These are phyloP conservation scores for Trametes gibbosa DNA, from an alignment of 768 basidiomycete genomes.

Conservation along the genomic window DNA sequence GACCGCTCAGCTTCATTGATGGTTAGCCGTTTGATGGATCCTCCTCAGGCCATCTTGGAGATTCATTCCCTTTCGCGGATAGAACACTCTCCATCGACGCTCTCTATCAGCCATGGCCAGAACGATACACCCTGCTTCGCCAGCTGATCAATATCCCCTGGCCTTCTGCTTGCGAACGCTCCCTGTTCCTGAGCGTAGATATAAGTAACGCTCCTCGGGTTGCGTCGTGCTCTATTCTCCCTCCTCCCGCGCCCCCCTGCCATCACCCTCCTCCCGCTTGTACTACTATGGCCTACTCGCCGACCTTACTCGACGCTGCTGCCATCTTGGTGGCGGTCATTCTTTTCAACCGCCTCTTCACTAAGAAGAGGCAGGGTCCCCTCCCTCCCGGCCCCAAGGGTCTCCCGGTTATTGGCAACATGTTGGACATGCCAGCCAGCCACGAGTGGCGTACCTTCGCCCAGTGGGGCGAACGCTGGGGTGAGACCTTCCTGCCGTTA, in stretches of 20 bases:
- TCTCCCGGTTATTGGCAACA: conserved; percentile 25
- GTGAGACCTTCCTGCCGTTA: conserved; percentile 6
- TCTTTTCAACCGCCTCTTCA: conserved; percentile 17
- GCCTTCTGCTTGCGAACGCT: neutral
- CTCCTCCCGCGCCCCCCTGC: neutral
- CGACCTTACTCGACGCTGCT: conserved; percentile 17
- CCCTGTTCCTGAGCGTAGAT: conserved; percentile 4
- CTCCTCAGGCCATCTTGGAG: conserved; percentile 1
- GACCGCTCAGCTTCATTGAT: conserved; percentile 12
- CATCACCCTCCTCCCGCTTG: neutral
- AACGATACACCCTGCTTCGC: neutral
- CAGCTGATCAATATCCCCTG: neutral
- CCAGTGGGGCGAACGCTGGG: conserved; percentile 25
- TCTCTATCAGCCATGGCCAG: conserved; percentile 6
- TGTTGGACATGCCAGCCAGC: conserved; percentile 25
- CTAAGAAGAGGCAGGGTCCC: conserved; percentile 12
- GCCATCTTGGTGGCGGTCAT: conserved; percentile 18
- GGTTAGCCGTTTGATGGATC: conserved; percentile 8
- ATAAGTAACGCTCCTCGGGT: neutral
- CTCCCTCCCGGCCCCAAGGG: conserved; percentile 30
- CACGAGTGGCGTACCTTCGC: conserved; percentile 25
- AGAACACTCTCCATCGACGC: neutral
- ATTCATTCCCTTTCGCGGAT: conserved; percentile 9
- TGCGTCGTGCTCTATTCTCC: neutral
- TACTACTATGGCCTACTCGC: conserved; percentile 17